These are phyloP conservation scores for Penicillium hordei DNA, from an alignment of 2,329 filamentous ascomycete species.

Conservation along the genomic window DNA sequence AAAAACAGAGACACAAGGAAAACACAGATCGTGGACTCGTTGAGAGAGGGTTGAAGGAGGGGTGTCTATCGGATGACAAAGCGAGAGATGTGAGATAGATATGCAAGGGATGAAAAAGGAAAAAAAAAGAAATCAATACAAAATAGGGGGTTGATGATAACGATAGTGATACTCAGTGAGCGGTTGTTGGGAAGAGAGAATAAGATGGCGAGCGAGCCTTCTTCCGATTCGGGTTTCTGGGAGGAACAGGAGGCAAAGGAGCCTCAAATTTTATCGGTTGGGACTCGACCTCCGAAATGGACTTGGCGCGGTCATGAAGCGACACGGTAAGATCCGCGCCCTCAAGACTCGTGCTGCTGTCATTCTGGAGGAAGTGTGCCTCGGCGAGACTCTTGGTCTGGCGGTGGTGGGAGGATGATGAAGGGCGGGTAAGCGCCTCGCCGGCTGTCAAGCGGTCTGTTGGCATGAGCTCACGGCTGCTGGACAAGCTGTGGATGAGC, in stretches of 20 bases:
- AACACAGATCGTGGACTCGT: slow-evolving; percentile 18
- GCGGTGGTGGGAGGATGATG: slow-evolving; percentile 34
- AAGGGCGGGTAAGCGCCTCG: slow-evolving; percentile 23
- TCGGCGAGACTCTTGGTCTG: slow-evolving; percentile 42
- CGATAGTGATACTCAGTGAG: slow-evolving; percentile 6
- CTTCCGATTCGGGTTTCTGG: slow-evolving; percentile 32
- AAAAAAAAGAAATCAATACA: slow-evolving; percentile 12
- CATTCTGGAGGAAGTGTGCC: slow-evolving; percentile 29
- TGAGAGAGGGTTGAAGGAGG: slow-evolving; percentile 3
- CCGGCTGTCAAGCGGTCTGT: slow-evolving; percentile 25
- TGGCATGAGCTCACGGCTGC: slow-evolving; percentile 40
- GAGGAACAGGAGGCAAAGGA: slow-evolving; percentile 25
- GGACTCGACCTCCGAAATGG: slow-evolving; percentile 36
- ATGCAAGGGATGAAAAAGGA: slow-evolving; percentile 16
- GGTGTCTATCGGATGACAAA: slow-evolving; percentile 2
- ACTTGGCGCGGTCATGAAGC: slow-evolving; percentile 40
- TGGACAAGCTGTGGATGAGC: slow-evolving; percentile 42
- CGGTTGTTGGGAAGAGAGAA: slow-evolving; percentile 43
- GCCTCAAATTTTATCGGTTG: slow-evolving; percentile 22
- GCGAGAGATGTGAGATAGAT: slow-evolving; percentile 7
- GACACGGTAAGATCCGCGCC: slow-evolving; percentile 24
- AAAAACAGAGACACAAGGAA: slow-evolving; percentile 10
- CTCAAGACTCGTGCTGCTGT: slow-evolving; percentile 29
- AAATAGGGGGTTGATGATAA: slow-evolving; percentile 6
- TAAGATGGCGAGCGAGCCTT: slow-evolving; percentile 45